Evolutionary conservation across 805 yeast species (phyloP).

Genomic region (Cyberlindnera mrakii): DNA sequence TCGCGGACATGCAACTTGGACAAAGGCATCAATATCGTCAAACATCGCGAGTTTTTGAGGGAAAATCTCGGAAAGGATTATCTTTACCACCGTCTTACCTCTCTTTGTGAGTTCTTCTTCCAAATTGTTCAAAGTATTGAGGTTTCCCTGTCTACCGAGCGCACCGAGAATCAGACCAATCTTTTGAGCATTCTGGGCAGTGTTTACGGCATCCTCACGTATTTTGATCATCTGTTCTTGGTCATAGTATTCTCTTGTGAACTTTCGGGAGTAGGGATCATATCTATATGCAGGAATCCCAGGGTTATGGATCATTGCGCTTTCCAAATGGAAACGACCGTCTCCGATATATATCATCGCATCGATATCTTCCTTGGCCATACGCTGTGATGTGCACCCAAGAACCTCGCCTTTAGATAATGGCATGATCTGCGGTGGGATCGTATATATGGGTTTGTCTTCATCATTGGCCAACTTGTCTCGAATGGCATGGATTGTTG

Average conservation of each 20-base stretch:
- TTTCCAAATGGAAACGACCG: constrained; percentile 91
- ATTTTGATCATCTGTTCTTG: constrained; percentile 75
- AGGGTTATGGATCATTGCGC: constrained; percentile 97
- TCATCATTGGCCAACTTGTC: constrained; percentile 48
- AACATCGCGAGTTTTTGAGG: constrained; percentile 90
- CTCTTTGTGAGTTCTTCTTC: constrained; percentile 45
- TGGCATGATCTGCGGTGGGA: constrained; percentile 90
- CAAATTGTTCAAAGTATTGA: constrained; percentile 63
- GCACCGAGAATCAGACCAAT: constrained; percentile 90
- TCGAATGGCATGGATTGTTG: constrained; percentile 77
- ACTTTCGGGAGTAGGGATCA: constrained; percentile 90
- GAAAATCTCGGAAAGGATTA: constrained; percentile 85
- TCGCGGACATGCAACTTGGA: constrained; percentile 97
- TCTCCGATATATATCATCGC: constrained; percentile 93
- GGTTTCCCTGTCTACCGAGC: constrained; percentile 90
- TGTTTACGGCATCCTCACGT: constrained; percentile 64
- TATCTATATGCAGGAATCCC: constrained; percentile 86
- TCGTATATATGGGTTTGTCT: constrained; percentile 45
- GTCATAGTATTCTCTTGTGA: constrained; percentile 84
- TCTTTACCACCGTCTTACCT: constrained; percentile 70
- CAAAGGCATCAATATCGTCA: constrained; percentile 89
- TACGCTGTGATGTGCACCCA: constrained; percentile 89
- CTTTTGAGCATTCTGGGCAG: constrained; percentile 53
- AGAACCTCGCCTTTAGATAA: constrained; percentile 92
- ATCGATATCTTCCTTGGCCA: constrained; percentile 56